phyloP scores from a whole-genome alignment of 2,329 filamentous ascomycete species.

The Fusarium nurragi region DNA sequence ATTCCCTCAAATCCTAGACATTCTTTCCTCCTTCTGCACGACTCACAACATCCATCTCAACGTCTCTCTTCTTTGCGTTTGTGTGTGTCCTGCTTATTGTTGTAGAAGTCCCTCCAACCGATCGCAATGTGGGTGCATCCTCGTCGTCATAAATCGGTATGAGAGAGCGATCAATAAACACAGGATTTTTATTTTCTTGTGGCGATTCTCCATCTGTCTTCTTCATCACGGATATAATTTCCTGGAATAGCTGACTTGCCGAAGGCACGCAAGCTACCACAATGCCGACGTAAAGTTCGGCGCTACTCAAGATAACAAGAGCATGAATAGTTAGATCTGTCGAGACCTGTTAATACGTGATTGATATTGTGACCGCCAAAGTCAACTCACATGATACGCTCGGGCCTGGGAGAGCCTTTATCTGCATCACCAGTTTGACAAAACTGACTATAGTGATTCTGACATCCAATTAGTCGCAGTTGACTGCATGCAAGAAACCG shows the following conservation, averaged over 20 bases:
- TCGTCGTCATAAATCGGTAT: neutral
- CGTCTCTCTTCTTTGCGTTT: neutral
- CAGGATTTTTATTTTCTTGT: neutral
- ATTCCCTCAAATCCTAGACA: neutral
- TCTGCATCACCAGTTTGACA: neutral
- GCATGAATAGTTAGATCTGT: neutral
- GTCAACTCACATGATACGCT: neutral
- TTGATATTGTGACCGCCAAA: too few relatives aligned
- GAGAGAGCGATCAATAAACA: neutral
- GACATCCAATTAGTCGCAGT: neutral
- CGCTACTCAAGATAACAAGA: neutral
- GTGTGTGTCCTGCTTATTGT: neutral
- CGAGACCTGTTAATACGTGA: neutral
- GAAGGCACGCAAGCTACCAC: conserved; percentile 4
- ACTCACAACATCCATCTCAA: neutral
- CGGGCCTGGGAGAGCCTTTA: neutral
- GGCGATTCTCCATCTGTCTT: neutral
- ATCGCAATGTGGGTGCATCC: neutral
- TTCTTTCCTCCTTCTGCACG: neutral
- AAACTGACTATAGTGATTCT: neutral
- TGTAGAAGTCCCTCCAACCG: neutral
- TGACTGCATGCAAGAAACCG: neutral
- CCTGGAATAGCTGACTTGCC: neutral
- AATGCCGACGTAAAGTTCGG: conserved; percentile 8
- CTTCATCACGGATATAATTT: fast-evolving